Base-by-base conservation (phyloP, 75 land plant species). In the Selaginella moellendorffii region DNA sequence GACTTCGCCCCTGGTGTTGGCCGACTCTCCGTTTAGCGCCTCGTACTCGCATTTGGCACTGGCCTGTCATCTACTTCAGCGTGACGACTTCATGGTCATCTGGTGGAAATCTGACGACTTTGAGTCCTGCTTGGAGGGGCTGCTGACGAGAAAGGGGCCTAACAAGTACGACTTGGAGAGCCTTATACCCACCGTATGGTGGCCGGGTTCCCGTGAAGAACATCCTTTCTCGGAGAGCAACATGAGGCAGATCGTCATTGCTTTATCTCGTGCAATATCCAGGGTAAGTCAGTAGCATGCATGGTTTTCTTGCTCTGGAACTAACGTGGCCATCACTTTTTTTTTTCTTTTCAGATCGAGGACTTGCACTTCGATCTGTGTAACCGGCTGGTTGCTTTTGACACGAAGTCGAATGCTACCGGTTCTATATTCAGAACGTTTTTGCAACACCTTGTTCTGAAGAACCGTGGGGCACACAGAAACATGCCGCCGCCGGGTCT, bases 321-420 rank as follows among this genome's bases (percentile, higher is more conserved):
- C n/a, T n/a, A n/a, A n/a, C n/a, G n/a, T 29, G 52, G n/a, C 20
- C 19, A 20, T 14, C 1, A 30, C 22, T 26, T 64, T 30, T 42
- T 30, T 19, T 64, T 8, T 52, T 64, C 20, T 1, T 21, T 71
- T 61, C 81, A 91, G 97, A 81, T 92, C 61, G 97, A 92, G 64
- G 97, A 92, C 75, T 77, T 83, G 81, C 95, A 92, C 24, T 78
- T 91, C 65, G 84, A 92, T 31, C 76, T 92, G 19, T 92, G 92
- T 54, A 65, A 69, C 23, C 58, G 80, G 26, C 76, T 92, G 1
- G 80, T 92, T 36, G 81, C 77, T 18, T 85, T 88, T 59, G 27
- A 26, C 28, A 28, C 68, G 17, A 54, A 52, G 25, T 27, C 31
- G 19, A 64, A 65, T 0, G 72, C 63, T 24, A 82, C 86, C 23